Evolutionary conservation across 2,329 filamentous ascomycete genomes (phyloP).

Genomic region (Aspergillus nomiae): DNA sequence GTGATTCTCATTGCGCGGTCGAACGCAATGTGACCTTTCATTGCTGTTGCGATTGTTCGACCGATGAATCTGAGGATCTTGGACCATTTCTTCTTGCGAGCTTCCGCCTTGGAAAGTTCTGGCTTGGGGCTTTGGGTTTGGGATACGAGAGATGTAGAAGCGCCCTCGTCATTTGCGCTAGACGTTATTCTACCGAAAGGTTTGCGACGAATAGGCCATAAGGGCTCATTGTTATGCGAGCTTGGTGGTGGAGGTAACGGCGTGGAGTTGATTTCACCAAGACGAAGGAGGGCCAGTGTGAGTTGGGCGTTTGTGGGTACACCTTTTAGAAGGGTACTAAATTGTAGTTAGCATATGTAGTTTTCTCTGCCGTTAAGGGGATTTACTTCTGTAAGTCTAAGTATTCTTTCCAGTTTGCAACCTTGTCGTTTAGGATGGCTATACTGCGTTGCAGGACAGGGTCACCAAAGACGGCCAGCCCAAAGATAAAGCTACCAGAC

Average conservation of each 20-base stretch:
- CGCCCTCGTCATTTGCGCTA: conserved; percentile 52
- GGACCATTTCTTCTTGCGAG: conserved; percentile 26
- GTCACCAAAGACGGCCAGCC: conserved; percentile 78
- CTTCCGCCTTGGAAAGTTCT: conserved; percentile 8
- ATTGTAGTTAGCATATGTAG: background rate
- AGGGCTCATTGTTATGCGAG: conserved; percentile 35
- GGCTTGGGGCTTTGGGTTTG: background rate
- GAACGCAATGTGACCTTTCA: conserved; percentile 70
- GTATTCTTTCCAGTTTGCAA: conserved; percentile 74
- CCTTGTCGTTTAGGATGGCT: conserved; percentile 48
- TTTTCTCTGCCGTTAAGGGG: background rate
- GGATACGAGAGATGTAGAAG: background rate
- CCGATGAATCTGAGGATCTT: conserved; percentile 68
- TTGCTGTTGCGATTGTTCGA: conserved; percentile 67
- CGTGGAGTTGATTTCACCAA: conserved; percentile 79
- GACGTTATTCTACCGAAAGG: conserved; percentile 53
- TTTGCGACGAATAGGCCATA: conserved; percentile 38
- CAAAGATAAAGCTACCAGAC: conserved; percentile 64
- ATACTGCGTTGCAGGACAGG: conserved; percentile 67
- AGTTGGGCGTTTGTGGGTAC: conserved; percentile 86
- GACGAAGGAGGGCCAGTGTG: conserved; percentile 75
- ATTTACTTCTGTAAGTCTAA: conserved; percentile 67
- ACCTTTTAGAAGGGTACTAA: conserved; percentile 70
- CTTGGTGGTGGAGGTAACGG: conserved; percentile 68
- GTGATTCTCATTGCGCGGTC: conserved; percentile 71